Conservation (phyloP, 2,329 filamentous ascomycete species). For the Aureobasidium leucospermi region DNA sequence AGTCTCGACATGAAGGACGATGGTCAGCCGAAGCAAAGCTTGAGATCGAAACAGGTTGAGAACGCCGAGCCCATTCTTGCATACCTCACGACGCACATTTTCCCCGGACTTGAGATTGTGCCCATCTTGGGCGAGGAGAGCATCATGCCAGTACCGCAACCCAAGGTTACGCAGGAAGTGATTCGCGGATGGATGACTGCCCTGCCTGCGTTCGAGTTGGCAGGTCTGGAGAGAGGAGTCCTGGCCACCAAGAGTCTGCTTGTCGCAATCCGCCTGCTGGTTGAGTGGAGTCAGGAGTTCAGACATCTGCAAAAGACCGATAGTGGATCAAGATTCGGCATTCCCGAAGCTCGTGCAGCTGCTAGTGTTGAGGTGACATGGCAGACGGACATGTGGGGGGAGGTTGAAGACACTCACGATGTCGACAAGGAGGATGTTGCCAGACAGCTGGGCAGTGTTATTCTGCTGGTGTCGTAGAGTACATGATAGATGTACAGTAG, state of each 20-base stretch:
- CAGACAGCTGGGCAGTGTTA: slow-evolving; percentile 79
- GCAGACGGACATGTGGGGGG: slow-evolving; percentile 88
- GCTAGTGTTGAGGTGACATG: slow-evolving; percentile 79
- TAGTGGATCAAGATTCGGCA: slow-evolving; percentile 52
- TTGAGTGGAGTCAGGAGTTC: slow-evolving; percentile 79
- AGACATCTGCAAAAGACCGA: slow-evolving; percentile 41
- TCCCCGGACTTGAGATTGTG: slow-evolving; percentile 72
- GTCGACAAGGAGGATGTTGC: slow-evolving; percentile 85
- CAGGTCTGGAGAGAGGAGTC: slow-evolving; percentile 74
- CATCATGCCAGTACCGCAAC: slow-evolving; percentile 70
- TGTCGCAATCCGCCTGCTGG: slow-evolving; percentile 65
- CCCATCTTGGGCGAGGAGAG: slow-evolving; percentile 73
- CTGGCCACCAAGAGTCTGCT: slow-evolving; percentile 83
- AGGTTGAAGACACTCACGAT: slow-evolving; percentile 97
- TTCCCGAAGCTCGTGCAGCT: slow-evolving; percentile 72
- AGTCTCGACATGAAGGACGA: slow-evolving; percentile 28
- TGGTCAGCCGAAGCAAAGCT: slow-evolving; percentile 41
- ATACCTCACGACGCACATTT: slow-evolving; percentile 65
- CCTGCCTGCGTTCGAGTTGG: slow-evolving; percentile 72
- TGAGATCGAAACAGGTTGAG: slow-evolving; percentile 66
- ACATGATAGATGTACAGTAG: no score
- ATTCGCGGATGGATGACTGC: slow-evolving; percentile 70
- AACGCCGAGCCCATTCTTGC: slow-evolving; percentile 63
- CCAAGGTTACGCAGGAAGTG: slow-evolving; percentile 65
- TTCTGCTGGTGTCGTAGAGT: slow-evolving; percentile 57